Conservation (phyloP, 176 grass and related monocot genomes). For the Hyparrhenia diplandra region DNA sequence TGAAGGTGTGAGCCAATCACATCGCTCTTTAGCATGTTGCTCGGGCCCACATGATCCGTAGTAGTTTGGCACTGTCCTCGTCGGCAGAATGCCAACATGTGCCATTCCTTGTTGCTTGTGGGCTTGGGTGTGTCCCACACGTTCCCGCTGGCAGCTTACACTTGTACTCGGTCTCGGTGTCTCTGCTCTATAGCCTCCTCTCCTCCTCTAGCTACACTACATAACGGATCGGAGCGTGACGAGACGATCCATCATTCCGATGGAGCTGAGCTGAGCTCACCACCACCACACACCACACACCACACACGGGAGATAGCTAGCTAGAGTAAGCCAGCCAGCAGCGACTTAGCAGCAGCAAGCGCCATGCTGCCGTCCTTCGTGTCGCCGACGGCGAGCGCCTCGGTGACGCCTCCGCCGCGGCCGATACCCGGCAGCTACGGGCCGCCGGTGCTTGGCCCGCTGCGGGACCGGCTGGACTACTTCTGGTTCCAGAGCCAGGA, state of each 20-base stretch:
- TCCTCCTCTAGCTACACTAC: not conserved
- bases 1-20: not conserved
- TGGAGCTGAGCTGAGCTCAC: not conserved
- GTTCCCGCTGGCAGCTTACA: not conserved
- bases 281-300: too few relatives aligned
- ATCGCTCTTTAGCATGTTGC: not conserved
- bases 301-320: not conserved
- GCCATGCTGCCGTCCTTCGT: slow-evolving; percentile 38
- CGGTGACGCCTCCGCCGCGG: slow-evolving; percentile 20
- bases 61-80: not conserved
- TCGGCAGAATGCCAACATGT: not conserved
- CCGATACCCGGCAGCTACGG: slow-evolving; percentile 75
- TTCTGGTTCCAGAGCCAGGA: slow-evolving; percentile 94
- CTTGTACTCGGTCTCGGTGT: too few relatives aligned
- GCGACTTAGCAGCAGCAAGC: not conserved
- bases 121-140: not conserved
- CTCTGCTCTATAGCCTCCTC: too few relatives aligned
- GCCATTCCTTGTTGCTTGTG: not conserved
- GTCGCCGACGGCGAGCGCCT: slow-evolving; percentile 32
- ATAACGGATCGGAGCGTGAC: not conserved
- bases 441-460: slow-evolving; percentile 55
- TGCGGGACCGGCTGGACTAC: slow-evolving; percentile 78
- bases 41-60: not conserved
- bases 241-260: not conserved
- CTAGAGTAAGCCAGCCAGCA: not conserved